These are phyloP conservation scores for Rhododendron vialii DNA, from an alignment of 148 eudicot species.

Conservation along the genomic window DNA sequence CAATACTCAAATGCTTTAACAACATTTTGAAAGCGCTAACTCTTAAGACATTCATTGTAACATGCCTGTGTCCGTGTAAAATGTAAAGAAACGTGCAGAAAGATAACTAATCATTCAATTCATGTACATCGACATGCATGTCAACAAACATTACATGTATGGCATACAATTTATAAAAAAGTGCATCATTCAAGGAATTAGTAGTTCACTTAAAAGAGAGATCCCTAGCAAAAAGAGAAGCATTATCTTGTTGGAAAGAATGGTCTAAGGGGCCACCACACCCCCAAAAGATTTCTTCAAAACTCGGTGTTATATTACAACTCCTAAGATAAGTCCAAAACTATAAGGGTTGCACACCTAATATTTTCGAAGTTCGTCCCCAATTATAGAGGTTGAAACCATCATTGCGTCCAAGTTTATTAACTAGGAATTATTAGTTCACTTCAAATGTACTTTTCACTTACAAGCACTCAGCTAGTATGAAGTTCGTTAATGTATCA, in stretches of 20 bases:
- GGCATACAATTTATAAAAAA: neutral
- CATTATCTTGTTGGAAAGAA: neutral
- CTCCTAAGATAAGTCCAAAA: neutral
- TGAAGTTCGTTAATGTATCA: neutral
- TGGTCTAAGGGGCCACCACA: neutral
- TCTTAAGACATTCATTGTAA: neutral
- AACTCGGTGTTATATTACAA: neutral
- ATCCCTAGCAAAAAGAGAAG: neutral
- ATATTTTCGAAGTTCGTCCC: neutral
- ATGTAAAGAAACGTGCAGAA: neutral
- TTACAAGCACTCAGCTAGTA: neutral
- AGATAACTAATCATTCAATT: neutral
- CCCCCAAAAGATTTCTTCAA: neutral
- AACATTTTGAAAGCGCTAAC: neutral
- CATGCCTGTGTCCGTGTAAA: neutral
- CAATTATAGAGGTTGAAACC: neutral
- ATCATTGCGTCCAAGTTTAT: neutral
- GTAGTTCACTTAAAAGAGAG: neutral
- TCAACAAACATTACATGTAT: neutral
- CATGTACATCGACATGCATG: neutral
- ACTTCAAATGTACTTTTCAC: neutral
- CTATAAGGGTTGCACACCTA: neutral
- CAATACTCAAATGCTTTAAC: neutral
- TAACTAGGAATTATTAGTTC: too few species aligned
- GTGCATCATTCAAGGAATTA: neutral